phyloP scores from a whole-genome alignment of 2,329 filamentous ascomycete genomes.

The Hansfordia pulvinata region DNA sequence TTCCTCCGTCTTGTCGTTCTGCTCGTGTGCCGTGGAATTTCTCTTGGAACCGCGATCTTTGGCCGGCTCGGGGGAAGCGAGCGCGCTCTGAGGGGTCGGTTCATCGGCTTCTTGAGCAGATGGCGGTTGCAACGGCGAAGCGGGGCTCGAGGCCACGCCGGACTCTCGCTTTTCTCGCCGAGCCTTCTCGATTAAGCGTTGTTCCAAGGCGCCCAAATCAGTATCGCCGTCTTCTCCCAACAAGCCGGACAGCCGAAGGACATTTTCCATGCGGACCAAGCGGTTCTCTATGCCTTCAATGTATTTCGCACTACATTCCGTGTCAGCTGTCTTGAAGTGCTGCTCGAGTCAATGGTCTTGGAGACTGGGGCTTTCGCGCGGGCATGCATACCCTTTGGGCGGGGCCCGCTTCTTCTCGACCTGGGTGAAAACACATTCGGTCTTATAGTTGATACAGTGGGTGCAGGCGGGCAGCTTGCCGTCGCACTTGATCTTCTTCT shows the following conservation, averaged over 20 bases:
- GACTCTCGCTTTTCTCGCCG: constrained; percentile 36
- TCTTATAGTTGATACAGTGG: constrained; percentile 96
- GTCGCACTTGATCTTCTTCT: constrained; percentile 97
- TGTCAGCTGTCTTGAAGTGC: no score
- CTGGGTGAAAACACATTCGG: constrained; percentile 91
- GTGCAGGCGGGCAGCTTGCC: constrained; percentile 90
- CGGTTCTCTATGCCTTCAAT: constrained; percentile 95
- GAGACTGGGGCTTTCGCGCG: constrained; percentile 2
- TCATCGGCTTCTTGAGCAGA: constrained; percentile 26
- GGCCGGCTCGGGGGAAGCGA: constrained; percentile 36
- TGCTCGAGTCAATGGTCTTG: no score
- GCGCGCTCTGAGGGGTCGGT: constrained; percentile 37
- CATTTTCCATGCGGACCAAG: constrained; percentile 86
- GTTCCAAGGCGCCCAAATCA: constrained; percentile 80
- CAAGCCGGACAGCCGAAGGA: constrained; percentile 68
- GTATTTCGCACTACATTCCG: constrained; percentile 66
- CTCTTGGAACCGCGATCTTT: constrained; percentile 24
- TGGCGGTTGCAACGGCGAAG: constrained; percentile 34
- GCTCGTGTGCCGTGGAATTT: constrained; percentile 24
- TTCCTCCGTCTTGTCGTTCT: constrained; percentile 37
- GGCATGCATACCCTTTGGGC: constrained; percentile 80
- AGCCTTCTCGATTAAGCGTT: constrained; percentile 48
- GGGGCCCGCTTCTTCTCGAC: constrained; percentile 98
- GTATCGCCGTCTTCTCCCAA: constrained; percentile 72
- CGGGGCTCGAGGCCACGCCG: constrained; percentile 32